These are phyloP conservation scores for Fraxinus anomala DNA, from an alignment of 257 asterid genomes.

Conservation along the genomic window DNA sequence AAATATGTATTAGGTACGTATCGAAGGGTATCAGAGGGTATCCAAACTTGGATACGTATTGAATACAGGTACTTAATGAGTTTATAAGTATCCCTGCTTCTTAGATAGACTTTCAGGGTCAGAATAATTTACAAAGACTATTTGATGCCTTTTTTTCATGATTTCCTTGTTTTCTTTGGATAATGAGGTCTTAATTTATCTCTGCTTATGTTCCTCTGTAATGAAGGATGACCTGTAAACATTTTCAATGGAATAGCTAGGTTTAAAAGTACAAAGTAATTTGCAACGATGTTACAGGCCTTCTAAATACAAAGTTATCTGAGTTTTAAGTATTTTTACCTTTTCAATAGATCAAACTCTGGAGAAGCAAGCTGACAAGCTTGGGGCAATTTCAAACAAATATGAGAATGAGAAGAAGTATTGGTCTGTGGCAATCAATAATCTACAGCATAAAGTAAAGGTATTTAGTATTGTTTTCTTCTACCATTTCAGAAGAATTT, in stretches of 20 bases:
- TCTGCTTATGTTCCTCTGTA: not conserved
- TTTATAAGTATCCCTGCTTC: too few species aligned
- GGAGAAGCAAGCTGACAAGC: slow-evolving; percentile 59
- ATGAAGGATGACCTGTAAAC: not conserved
- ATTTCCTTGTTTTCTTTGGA: not conserved
- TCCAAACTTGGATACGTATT: too few species aligned
- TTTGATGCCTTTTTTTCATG: not conserved
- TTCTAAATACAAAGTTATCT: not conserved
- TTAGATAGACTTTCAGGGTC: not conserved
- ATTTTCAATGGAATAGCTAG: not conserved
- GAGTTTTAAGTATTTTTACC: slow-evolving; percentile 1
- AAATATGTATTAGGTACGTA: too few species aligned
- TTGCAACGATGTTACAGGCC: not conserved
- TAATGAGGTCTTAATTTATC: not conserved
- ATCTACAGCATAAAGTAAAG: slow-evolving; percentile 70
- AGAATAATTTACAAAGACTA: too few species aligned
- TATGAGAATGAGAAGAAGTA: slow-evolving; percentile 62
- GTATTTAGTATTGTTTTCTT: slow-evolving; percentile 36
- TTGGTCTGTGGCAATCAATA: slow-evolving; percentile 63
- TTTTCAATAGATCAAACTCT: slow-evolving; percentile 62
- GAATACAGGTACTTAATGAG: too few species aligned
- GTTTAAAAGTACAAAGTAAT: not conserved
- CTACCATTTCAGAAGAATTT: not conserved
- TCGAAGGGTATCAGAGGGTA: too few species aligned
- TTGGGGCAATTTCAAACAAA: slow-evolving; percentile 62